These are phyloP conservation scores for Phytophthora rubi DNA, from an alignment of 352 stramenopile genomes.

Conservation along the genomic window DNA sequence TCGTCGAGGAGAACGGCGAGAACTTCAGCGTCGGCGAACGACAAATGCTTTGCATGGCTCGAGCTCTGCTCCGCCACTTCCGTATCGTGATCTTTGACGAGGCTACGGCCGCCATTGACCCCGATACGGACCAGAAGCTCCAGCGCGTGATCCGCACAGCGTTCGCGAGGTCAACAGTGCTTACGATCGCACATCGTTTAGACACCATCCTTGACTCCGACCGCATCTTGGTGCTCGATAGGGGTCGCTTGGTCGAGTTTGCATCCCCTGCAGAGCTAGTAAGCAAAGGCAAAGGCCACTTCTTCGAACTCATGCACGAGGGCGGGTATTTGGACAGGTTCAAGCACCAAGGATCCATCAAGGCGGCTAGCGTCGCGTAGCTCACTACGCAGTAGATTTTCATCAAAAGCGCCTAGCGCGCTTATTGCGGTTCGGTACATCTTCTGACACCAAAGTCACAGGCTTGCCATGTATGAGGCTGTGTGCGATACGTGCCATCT, in stretches of 20 bases:
- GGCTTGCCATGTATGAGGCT: too few relatives aligned
- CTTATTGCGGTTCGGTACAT: too few relatives aligned
- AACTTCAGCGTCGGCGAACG: conserved; percentile 95
- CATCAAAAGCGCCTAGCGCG: too few relatives aligned
- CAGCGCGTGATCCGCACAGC: conserved; percentile 75
- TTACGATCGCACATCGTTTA: conserved; percentile 95
- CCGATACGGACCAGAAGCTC: conserved; percentile 71
- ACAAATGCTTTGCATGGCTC: conserved; percentile 93
- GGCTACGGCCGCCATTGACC: conserved; percentile 78
- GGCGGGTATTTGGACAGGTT: conserved; percentile 51
- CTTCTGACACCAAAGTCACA: too few relatives aligned
- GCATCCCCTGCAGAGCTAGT: conserved; percentile 75
- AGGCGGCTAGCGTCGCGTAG: conserved; percentile 13
- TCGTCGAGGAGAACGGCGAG: conserved; percentile 91
- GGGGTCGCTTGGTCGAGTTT: conserved; percentile 74
- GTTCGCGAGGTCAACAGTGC: conserved; percentile 91
- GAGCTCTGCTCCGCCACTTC: conserved; percentile 88
- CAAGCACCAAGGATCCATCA: conserved; percentile 13
- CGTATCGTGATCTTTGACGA: conserved; percentile 79
- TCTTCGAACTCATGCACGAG: conserved; percentile 60
- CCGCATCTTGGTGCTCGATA: conserved; percentile 70
- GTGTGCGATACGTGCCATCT: too few relatives aligned
- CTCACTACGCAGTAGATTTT: background rate
- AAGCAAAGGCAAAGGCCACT: conserved; percentile 44
- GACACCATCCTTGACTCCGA: conserved; percentile 92